A percentile compares a stretch with the other conserved stretches of the same genome.
Conservation (phyloP, 257 asterid species). For the Craterostigma plantagineum region DNA sequence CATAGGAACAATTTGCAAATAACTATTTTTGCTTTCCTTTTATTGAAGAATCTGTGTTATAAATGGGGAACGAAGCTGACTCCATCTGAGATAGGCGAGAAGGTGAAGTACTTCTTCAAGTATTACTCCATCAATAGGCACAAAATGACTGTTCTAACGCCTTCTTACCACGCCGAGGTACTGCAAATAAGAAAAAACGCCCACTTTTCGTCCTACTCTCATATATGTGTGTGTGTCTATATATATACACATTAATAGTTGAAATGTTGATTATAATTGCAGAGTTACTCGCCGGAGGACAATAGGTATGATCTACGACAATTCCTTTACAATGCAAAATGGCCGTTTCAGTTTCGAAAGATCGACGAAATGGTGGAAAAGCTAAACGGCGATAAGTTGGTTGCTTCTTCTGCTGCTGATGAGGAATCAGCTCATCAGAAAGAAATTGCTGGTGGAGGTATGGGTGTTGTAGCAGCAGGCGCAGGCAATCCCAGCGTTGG, state of each 20-base stretch:
- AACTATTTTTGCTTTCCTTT: slow-evolving; percentile 2
- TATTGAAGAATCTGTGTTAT: slow-evolving; percentile 69
- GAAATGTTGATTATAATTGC: slow-evolving; percentile 1
- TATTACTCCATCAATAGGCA: slow-evolving; percentile 86
- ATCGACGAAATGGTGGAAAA: slow-evolving; percentile 60
- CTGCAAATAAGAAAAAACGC: not conserved
- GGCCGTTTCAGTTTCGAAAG: slow-evolving; percentile 81
- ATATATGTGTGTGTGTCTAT: not conserved
- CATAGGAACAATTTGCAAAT: not conserved
- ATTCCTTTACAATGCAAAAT: slow-evolving; percentile 64
- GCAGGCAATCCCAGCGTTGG: slow-evolving; percentile 82
- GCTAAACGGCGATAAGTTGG: slow-evolving; percentile 17
- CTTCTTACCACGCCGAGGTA: slow-evolving; percentile 93
- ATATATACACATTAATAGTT: too few species aligned
- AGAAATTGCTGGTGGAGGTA: slow-evolving; percentile 19
- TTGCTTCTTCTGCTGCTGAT: slow-evolving; percentile 9
- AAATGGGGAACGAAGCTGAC: slow-evolving; percentile 69
- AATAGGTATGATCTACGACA: slow-evolving; percentile 89
- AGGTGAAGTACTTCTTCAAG: slow-evolving; percentile 85
- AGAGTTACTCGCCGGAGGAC: slow-evolving; percentile 81
- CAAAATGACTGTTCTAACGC: slow-evolving; percentile 89
- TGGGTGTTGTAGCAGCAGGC: slow-evolving; percentile 80
- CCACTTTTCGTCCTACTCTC: not conserved
- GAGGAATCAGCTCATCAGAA: too few species aligned
- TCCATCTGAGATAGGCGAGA: slow-evolving; percentile 66